These are phyloP conservation scores for Penicillium dipodomyicola DNA, from an alignment of 495 filamentous ascomycete species.

Conservation along the genomic window DNA sequence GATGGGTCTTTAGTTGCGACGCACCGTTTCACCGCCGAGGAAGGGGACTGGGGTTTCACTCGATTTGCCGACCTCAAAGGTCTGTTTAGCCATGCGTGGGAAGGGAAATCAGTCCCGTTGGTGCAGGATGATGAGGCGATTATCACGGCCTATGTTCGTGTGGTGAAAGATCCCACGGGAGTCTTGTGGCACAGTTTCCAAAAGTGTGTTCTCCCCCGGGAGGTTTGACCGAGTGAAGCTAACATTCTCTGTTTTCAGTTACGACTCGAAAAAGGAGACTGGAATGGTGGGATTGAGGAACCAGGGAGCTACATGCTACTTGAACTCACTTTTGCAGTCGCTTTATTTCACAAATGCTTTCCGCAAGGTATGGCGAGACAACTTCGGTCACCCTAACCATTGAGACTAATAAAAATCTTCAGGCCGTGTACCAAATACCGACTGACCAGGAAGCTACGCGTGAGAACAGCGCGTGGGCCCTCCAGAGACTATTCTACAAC, in stretches of 20 bases:
- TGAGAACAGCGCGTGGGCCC: conserved; percentile 85
- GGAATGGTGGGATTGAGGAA: conserved; percentile 97
- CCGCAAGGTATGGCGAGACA: conserved; percentile 65
- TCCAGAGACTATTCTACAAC: conserved; percentile 92
- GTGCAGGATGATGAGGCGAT: conserved; percentile 84
- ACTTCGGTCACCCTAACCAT: conserved; percentile 10
- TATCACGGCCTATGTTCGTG: conserved; percentile 87
- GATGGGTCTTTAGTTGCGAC: conserved; percentile 54
- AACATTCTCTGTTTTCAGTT: conserved; percentile 45
- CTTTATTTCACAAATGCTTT: conserved; percentile 97
- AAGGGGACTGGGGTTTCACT: conserved; percentile 99
- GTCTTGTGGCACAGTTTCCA: conserved; percentile 99
- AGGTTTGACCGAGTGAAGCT: background rate
- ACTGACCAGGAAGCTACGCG: conserved; percentile 78
- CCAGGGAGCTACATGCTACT: conserved; percentile 96
- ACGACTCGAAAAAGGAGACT: conserved; percentile 98
- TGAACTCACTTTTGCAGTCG: conserved; percentile 96
- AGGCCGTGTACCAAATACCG: conserved; percentile 96
- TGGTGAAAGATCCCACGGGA: conserved; percentile 95
- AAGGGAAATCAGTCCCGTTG: conserved; percentile 67
- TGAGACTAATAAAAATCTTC: conserved; percentile 2
- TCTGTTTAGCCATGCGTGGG: conserved; percentile 72
- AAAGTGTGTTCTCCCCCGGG: conserved; percentile 55
- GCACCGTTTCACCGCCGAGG: conserved; percentile 90
- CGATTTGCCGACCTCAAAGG: conserved; percentile 81